A percentile compares a stretch with the other conserved stretches of the same genome.
Conservation (phyloP, 192 early-diverging fungal species). For the Pecoramyces ruminantium region DNA sequence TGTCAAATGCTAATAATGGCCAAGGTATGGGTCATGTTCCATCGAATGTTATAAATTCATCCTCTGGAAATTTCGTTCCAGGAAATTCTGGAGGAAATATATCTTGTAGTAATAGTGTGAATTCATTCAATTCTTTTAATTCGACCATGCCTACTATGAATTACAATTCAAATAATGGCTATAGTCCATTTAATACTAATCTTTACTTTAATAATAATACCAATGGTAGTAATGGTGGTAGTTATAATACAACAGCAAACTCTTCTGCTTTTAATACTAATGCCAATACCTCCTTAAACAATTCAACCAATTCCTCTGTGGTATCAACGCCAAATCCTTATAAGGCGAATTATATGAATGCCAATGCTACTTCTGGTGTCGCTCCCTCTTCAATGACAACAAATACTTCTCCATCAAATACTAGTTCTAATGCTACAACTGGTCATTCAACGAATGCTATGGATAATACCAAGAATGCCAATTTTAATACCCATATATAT, state of each 20-base stretch:
- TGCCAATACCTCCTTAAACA: not conserved
- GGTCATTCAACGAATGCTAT: not conserved
- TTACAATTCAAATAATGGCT: not conserved
- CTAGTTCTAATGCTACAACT: too few relatives aligned
- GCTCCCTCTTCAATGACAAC: too few relatives aligned
- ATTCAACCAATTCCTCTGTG: not conserved
- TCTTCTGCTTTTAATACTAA: too few relatives aligned
- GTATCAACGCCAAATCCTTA: not conserved
- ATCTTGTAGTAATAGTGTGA: not conserved
- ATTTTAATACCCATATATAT: not conserved
- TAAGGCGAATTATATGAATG: not conserved
- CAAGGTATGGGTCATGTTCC: not conserved
- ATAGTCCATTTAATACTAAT: not conserved
- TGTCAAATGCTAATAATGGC: not conserved
- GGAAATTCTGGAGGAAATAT: not conserved
- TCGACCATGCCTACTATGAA: not conserved
- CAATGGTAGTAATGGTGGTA: not conserved
- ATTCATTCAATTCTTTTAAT: too few relatives aligned
- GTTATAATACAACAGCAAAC: not conserved
- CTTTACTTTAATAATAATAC: not conserved
- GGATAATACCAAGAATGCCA: not conserved
- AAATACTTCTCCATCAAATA: not conserved
- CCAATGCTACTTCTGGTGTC: too few relatives aligned
- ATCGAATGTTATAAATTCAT: too few relatives aligned
- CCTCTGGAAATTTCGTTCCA: not conserved